phyloP scores from a whole-genome alignment of 768 basidiomycete genomes.

The Russula abietina region DNA sequence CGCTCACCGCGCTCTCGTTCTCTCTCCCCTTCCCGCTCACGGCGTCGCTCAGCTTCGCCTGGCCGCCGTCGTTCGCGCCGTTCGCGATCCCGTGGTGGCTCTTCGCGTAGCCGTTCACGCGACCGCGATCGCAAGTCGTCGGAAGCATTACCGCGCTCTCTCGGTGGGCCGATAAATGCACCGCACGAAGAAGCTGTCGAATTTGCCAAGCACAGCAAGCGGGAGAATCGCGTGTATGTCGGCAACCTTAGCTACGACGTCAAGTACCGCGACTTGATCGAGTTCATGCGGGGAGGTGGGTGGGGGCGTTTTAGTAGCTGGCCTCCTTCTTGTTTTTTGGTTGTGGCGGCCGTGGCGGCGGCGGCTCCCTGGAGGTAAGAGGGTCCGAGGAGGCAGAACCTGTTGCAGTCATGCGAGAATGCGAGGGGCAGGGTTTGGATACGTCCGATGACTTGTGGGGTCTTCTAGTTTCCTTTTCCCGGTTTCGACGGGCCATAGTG shows the following conservation, averaged over 20 bases:
- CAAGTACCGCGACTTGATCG: constrained; percentile 97
- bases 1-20: constrained; percentile 45
- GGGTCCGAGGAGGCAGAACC: constrained; percentile 8
- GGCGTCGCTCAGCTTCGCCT: constrained; percentile 62
- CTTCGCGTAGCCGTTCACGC: constrained; percentile 58
- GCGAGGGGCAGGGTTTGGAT: constrained; percentile 1
- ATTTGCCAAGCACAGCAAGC: constrained; percentile 92
- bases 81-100: constrained; percentile 47
- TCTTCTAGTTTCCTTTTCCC: constrained; percentile 28
- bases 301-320: constrained; percentile 64
- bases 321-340: constrained; percentile 38
- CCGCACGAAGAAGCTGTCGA: constrained; percentile 91
- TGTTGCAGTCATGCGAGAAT: not conserved
- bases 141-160: constrained; percentile 70
- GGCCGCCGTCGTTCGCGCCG: constrained; percentile 51
- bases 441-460: constrained; percentile 12
- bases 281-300: constrained; percentile 99
- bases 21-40: constrained; percentile 66
- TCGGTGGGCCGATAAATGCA: constrained; percentile 86
- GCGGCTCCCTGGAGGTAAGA: constrained; percentile 11
- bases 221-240: constrained; percentile 97
- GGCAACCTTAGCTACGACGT: constrained; percentile 99
- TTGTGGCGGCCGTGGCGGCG: constrained; percentile 1
- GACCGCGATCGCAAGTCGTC: constrained; percentile 51
- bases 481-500: constrained; percentile 40